phyloP scores from a whole-genome alignment of 345 rosid genomes.

The Melaleuca alternifolia region DNA sequence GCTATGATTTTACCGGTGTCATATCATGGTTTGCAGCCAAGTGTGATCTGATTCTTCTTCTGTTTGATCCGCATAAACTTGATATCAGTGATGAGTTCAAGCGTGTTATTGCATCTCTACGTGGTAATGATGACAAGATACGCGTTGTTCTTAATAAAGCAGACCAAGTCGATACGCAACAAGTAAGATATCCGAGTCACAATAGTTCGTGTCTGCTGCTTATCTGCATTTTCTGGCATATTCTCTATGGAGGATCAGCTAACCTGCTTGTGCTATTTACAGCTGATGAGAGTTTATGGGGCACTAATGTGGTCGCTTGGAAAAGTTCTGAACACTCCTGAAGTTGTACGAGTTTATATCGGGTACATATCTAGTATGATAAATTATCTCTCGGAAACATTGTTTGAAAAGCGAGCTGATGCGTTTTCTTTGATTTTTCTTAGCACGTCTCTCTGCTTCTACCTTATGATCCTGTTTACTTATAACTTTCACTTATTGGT shows the following conservation, averaged over 20 bases:
- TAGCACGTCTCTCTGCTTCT: neutral
- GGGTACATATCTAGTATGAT: slow-evolving; percentile 36
- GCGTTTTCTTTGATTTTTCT: neutral
- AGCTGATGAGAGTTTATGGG: slow-evolving; percentile 98
- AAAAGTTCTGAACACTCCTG: slow-evolving; percentile 86
- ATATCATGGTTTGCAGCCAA: slow-evolving; percentile 98
- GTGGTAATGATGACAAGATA: slow-evolving; percentile 89
- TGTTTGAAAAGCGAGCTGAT: neutral
- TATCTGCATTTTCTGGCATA: neutral
- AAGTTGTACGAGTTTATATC: slow-evolving; percentile 82
- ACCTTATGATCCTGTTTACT: neutral
- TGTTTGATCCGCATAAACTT: slow-evolving; percentile 94
- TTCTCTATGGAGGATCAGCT: neutral
- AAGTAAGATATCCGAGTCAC: slow-evolving; percentile 22
- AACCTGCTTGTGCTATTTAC: neutral
- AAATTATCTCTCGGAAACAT: neutral
- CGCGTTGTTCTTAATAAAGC: slow-evolving; percentile 95
- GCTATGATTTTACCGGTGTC: slow-evolving; percentile 85
- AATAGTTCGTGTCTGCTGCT: neutral
- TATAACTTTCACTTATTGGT: neutral
- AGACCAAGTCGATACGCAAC: slow-evolving; percentile 92
- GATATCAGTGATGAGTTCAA: slow-evolving; percentile 94
- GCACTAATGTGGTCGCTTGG: slow-evolving; percentile 99
- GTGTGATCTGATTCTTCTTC: slow-evolving; percentile 85
- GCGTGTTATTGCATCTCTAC: slow-evolving; percentile 76